Evolutionary conservation across 2,329 filamentous ascomycete species (phyloP).

Genomic region (Fusarium virguliforme): DNA sequence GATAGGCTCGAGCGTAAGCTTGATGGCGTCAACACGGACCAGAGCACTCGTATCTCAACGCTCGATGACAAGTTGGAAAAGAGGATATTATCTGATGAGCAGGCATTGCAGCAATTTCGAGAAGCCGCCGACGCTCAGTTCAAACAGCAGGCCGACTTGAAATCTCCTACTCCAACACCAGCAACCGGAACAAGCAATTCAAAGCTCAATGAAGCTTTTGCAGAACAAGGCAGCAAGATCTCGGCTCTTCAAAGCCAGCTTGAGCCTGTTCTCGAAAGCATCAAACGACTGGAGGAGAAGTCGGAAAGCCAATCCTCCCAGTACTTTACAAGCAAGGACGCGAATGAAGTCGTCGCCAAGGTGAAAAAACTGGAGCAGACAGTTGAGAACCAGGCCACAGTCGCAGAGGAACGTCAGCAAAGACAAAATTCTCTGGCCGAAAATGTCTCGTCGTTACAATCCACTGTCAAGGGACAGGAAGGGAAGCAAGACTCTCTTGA

Average conservation of each 20-base stretch:
- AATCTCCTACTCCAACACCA: neutral
- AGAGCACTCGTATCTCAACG: conserved; percentile 7
- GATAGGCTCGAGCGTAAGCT: conserved; percentile 48
- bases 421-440: conserved; percentile 25
- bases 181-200: neutral
- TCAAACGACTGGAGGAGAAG: conserved; percentile 19
- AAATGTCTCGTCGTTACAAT: conserved; percentile 16
- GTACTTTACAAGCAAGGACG: conserved; percentile 10
- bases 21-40: conserved; percentile 36
- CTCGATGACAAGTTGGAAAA: conserved; percentile 23
- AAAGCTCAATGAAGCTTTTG: conserved; percentile 15
- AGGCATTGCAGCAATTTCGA: conserved; percentile 9
- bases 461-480: conserved; percentile 12
- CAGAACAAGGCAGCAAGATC: conserved; percentile 25
- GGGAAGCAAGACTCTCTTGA: conserved; percentile 19
- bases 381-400: conserved; percentile 9
- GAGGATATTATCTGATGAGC: neutral
- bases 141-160: conserved; percentile 13
- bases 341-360: neutral
- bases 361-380: neutral
- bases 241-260: conserved; percentile 16
- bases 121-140: conserved; percentile 11
- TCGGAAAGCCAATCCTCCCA: conserved; percentile 7
- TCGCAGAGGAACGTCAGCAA: conserved; percentile 19
- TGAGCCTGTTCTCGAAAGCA: neutral